phyloP scores from a whole-genome alignment of 139 green algal genomes.

The Desmodesmus armatus region DNA sequence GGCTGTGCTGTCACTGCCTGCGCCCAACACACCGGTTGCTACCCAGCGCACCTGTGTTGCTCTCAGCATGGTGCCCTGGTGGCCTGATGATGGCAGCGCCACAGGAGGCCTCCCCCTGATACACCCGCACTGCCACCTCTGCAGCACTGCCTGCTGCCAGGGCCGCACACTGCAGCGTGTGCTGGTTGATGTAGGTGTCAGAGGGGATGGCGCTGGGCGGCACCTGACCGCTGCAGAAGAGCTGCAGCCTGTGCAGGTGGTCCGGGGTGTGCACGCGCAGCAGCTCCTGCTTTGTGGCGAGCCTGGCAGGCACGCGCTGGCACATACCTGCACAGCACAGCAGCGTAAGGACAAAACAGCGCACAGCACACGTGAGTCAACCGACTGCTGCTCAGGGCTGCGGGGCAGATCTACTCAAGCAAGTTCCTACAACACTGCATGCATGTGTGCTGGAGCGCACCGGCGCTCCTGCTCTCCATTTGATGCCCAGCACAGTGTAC shows the following conservation, averaged over 20 bases:
- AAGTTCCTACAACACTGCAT: too few relatives aligned
- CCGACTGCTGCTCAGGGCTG: too few relatives aligned
- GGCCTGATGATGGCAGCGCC: conserved; percentile 77
- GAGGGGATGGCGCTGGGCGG: conserved; percentile 14
- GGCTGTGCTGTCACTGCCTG: too few relatives aligned
- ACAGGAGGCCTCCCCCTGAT: conserved; percentile 48
- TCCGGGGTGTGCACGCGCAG: conserved; percentile 66
- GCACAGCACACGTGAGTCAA: too few relatives aligned
- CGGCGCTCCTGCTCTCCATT: too few relatives aligned
- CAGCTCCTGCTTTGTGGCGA: conserved; percentile 70
- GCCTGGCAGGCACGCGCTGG: conserved; percentile 47
- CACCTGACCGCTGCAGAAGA: conserved; percentile 23
- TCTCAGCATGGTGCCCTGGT: conserved; percentile 76
- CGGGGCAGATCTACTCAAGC: too few relatives aligned
- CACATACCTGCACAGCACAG: conserved; percentile 17
- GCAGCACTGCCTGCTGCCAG: conserved; percentile 77
- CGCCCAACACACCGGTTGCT: too few relatives aligned
- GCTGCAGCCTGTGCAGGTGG: conserved; percentile 55
- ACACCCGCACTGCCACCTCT: conserved; percentile 66
- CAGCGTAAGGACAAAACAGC: too few relatives aligned
- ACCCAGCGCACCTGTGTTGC: too few relatives aligned
- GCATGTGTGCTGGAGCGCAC: too few relatives aligned
- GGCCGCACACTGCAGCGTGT: conserved; percentile 70
- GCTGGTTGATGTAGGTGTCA: conserved; percentile 81
- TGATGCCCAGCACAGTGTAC: too few relatives aligned